Percentiles rank a stretch among this genome's conserved stretches.
phyloP scores from a whole-genome alignment of 495 filamentous ascomycete genomes.

The Aspergillus avenaceus region DNA sequence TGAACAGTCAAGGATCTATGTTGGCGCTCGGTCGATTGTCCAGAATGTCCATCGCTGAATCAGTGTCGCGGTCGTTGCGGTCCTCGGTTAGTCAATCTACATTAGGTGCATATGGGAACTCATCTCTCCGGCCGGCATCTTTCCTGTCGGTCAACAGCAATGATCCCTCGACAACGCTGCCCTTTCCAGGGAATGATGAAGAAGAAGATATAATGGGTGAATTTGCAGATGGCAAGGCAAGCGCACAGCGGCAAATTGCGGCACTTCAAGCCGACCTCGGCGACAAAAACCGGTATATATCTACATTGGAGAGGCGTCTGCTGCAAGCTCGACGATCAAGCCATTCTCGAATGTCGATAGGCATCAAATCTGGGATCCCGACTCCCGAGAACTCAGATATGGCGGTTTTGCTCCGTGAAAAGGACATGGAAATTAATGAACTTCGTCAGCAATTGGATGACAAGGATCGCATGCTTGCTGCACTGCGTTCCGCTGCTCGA shows the following conservation, averaged over 20 bases:
- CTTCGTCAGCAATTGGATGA: constrained; percentile 87
- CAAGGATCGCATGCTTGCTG: constrained; percentile 90
- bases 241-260: constrained; percentile 72
- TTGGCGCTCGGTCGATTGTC: constrained; percentile 69
- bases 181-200: constrained; percentile 44
- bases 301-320: constrained; percentile 85
- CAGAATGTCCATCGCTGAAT: constrained; percentile 51
- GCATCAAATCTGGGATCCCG: constrained; percentile 53
- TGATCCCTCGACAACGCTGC: constrained; percentile 33
- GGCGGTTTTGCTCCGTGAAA: constrained; percentile 70
- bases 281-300: constrained; percentile 95
- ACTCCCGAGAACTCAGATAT: constrained; percentile 66
- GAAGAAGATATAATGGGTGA: constrained; percentile 75
- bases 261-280: constrained; percentile 88
- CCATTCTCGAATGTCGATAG: constrained; percentile 76
- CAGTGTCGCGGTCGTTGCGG: constrained; percentile 54
- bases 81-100: constrained; percentile 74
- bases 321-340: constrained; percentile 89
- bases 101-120: constrained; percentile 44
- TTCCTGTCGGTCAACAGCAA: constrained; percentile 54
- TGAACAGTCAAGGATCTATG: constrained; percentile 70
- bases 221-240: constrained; percentile 83
- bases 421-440: constrained; percentile 90
- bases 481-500: constrained; percentile 78
- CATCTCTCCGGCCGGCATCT: constrained; percentile 60